phyloP scores from a whole-genome alignment of 2,329 filamentous ascomycete genomes.

The Geoglossum cookeanum region DNA sequence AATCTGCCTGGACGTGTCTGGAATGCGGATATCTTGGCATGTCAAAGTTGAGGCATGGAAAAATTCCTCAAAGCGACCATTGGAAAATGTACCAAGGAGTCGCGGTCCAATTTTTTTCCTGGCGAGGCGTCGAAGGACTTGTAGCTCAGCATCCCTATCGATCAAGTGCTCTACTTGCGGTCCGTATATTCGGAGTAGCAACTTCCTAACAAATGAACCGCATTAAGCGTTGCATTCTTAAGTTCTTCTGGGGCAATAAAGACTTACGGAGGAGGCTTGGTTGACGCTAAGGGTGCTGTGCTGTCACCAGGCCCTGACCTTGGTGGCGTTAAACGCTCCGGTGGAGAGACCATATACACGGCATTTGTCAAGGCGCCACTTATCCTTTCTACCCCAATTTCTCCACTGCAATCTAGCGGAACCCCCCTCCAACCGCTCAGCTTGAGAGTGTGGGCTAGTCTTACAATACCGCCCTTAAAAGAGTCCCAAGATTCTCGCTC shows the following conservation, averaged over 20 bases:
- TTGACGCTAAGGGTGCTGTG: conserved; percentile 14
- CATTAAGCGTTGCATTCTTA: background rate
- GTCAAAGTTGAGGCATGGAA: conserved; percentile 72
- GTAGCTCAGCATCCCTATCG: conserved; percentile 75
- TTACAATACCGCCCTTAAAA: conserved; percentile 86
- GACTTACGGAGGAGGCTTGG: conserved; percentile 34
- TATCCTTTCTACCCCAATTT: conserved; percentile 52
- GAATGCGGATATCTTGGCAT: conserved; percentile 53
- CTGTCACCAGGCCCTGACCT: background rate
- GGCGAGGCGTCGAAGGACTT: conserved; percentile 67
- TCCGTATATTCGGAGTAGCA: conserved; percentile 82
- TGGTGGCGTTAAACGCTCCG: conserved; percentile 34
- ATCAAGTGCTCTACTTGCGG: conserved; percentile 92
- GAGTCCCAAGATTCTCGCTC: conserved; percentile 60
- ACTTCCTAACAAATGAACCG: conserved; percentile 29
- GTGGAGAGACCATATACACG: conserved; percentile 83
- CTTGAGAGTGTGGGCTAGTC: conserved; percentile 69
- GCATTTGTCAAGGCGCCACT: conserved; percentile 93
- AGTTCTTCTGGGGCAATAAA: background rate
- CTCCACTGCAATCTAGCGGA: conserved; percentile 47
- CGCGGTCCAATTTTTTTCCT: conserved; percentile 86
- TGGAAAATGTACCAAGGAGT: conserved; percentile 76
- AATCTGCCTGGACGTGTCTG: conserved; percentile 77
- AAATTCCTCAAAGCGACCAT: conserved; percentile 90
- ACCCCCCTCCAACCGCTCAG: conserved; percentile 85